Evolutionary conservation across 257 asterid species (phyloP).

Genomic region (Rehmannia glutinosa): DNA sequence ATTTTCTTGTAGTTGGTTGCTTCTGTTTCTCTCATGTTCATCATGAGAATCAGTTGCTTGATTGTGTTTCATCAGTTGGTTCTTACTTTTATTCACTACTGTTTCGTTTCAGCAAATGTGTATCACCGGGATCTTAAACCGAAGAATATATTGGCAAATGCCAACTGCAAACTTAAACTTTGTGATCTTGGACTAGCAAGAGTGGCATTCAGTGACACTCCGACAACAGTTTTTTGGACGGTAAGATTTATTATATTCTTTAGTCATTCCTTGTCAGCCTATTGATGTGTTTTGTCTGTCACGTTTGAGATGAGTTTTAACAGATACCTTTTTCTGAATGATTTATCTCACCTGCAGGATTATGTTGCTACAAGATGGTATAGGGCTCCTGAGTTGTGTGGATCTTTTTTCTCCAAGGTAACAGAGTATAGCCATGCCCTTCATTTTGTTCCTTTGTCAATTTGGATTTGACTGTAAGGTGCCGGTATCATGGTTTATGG

Average conservation of each 20-base stretch:
- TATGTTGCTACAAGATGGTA: slow-evolving; percentile 99
- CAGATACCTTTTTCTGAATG: not conserved
- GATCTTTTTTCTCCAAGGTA: slow-evolving; percentile 97
- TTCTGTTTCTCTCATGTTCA: slow-evolving; percentile 2
- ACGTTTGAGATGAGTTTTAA: not conserved
- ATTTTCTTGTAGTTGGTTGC: not conserved
- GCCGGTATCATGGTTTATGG: not conserved
- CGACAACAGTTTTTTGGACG: slow-evolving; percentile 93
- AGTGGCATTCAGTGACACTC: slow-evolving; percentile 88
- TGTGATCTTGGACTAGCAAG: slow-evolving; percentile 96
- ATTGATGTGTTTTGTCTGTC: not conserved
- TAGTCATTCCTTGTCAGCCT: not conserved
- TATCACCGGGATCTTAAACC: slow-evolving; percentile 97
- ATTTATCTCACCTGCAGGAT: slow-evolving; percentile 52
- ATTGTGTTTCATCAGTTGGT: not conserved
- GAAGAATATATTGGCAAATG: slow-evolving; percentile 91
- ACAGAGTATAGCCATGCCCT: slow-evolving; percentile 3
- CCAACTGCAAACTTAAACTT: slow-evolving; percentile 90
- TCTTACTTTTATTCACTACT: slow-evolving; percentile 14
- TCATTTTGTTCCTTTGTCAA: slow-evolving; percentile 10
- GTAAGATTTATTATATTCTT: slow-evolving; percentile 28
- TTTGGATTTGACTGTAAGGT: not conserved
- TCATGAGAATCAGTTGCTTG: not conserved
- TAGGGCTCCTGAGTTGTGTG: slow-evolving; percentile 98
- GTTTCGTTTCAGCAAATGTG: slow-evolving; percentile 72